Evolutionary conservation across 2,329 filamentous ascomycete species (phyloP).

Genomic region (Penicillium sp.): DNA sequence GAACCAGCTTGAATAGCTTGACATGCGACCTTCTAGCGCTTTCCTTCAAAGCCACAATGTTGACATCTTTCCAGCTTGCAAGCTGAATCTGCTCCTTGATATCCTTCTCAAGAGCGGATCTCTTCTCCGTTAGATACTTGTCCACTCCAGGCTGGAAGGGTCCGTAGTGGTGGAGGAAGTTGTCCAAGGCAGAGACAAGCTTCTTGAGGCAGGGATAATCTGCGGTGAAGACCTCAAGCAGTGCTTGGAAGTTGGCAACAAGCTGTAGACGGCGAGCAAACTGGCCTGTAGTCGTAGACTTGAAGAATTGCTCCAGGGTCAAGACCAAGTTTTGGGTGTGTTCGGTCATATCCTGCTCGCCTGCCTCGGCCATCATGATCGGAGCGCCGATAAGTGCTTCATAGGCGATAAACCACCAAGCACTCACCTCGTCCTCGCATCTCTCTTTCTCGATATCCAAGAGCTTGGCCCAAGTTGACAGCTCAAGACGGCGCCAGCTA

Average conservation of each 20-base stretch:
- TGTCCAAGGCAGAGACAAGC: constrained; percentile 65
- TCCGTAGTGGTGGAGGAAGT: constrained; percentile 73
- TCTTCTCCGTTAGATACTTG: constrained; percentile 65
- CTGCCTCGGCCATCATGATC: constrained; percentile 60
- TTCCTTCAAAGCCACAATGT: constrained; percentile 82
- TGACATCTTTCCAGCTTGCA: constrained; percentile 97
- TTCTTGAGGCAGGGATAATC: constrained; percentile 58
- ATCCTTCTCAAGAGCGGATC: constrained; percentile 76
- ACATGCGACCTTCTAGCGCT: constrained; percentile 87
- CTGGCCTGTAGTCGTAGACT: constrained; percentile 75
- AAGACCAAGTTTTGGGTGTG: constrained; percentile 70
- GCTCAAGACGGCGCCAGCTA: constrained; percentile 83
- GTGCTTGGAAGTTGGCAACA: constrained; percentile 59
- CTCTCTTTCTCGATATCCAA: constrained; percentile 80
- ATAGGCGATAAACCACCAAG: constrained; percentile 97
- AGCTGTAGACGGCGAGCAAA: constrained; percentile 70
- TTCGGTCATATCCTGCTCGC: constrained; percentile 56
- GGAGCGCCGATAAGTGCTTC: constrained; percentile 80
- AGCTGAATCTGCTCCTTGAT: constrained; percentile 91
- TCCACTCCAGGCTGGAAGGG: constrained; percentile 66
- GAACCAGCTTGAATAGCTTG: constrained; percentile 85
- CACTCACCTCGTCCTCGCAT: constrained; percentile 72
- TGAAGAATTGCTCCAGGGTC: constrained; percentile 76
- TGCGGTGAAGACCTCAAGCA: constrained; percentile 60
- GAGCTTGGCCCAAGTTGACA: constrained; percentile 86